A percentile compares a stretch with the other conserved stretches of the same genome.
Evolutionary conservation across 345 rosid species (phyloP).

Genomic region (Fremontodendron californicum): DNA sequence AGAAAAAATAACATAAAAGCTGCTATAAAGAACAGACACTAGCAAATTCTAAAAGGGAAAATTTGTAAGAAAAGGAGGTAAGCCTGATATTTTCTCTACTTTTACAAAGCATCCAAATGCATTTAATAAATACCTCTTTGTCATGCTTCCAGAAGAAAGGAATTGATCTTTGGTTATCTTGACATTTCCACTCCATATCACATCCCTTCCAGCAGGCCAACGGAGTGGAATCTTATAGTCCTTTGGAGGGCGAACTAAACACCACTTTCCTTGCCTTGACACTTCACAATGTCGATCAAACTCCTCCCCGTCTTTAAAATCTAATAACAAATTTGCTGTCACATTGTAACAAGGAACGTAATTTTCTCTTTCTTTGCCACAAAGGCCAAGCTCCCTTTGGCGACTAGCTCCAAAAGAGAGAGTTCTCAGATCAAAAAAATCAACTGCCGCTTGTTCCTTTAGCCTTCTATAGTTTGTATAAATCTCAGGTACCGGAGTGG

Average conservation of each 20-base stretch:
- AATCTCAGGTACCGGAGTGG: conserved; percentile 43
- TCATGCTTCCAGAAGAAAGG: conserved; percentile 96
- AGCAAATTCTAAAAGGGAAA: not conserved
- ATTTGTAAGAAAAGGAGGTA: not conserved
- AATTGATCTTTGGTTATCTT: conserved; percentile 94
- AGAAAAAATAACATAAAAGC: conserved; percentile 1
- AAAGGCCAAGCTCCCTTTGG: conserved; percentile 58
- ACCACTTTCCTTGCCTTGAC: conserved; percentile 43
- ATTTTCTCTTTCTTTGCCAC: conserved; percentile 88
- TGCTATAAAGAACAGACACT: not conserved
- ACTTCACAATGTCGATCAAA: conserved; percentile 87
- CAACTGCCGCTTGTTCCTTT: conserved; percentile 87
- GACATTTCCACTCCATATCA: conserved; percentile 95
- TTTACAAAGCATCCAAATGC: conserved; percentile 2
- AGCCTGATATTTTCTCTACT: conserved; percentile 6
- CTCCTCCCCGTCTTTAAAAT: conserved; percentile 79
- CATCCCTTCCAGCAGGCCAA: conserved; percentile 96
- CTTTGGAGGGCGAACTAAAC: conserved; percentile 89
- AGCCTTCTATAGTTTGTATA: conserved; percentile 77
- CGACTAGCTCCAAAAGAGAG: conserved; percentile 51
- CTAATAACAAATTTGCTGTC: conserved; percentile 64
- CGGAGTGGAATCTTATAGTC: conserved; percentile 88
- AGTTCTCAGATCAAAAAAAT: conserved; percentile 71
- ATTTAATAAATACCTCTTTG: conserved; percentile 62
- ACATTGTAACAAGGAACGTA: conserved; percentile 89